Conservation (phyloP, 441 rosid genomes). For the Erysimum cheiri region DNA sequence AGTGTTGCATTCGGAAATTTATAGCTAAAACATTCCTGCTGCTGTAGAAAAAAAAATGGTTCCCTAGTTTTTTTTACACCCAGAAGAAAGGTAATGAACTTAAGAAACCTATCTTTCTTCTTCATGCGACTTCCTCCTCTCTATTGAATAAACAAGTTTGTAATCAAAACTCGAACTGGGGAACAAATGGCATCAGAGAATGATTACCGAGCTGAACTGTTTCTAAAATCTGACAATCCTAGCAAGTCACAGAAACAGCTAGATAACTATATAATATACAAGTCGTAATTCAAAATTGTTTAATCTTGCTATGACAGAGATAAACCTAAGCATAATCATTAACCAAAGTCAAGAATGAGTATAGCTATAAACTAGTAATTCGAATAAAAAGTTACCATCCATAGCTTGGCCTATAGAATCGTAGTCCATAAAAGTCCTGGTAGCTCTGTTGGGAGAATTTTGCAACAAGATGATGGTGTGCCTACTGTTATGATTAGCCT, state of each 20-base stretch:
- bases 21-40: neutral
- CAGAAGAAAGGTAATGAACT: neutral
- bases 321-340: neutral
- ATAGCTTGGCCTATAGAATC: slow-evolving; percentile 88
- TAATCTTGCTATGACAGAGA: neutral
- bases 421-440: slow-evolving; percentile 95
- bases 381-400: slow-evolving; percentile 65
- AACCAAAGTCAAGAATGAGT: slow-evolving; percentile 18
- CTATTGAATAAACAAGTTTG: too few species aligned
- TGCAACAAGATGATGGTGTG: slow-evolving; percentile 97
- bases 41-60: too few species aligned
- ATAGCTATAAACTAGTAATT: neutral
- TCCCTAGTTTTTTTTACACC: too few species aligned
- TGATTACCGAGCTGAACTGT: neutral
- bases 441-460: slow-evolving; percentile 73
- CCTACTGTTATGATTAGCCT: slow-evolving; percentile 71
- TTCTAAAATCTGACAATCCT: neutral
- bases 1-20: neutral
- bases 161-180: too few species aligned
- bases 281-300: slow-evolving; percentile 5
- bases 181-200: neutral
- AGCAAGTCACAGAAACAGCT: slow-evolving; percentile 6
- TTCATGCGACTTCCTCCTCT: too few species aligned
- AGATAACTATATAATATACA: neutral
- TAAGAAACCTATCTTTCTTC: slow-evolving; percentile 2